Conservation (phyloP, 1,284 basidiomycete species). For the Puccinia novopanici region DNA sequence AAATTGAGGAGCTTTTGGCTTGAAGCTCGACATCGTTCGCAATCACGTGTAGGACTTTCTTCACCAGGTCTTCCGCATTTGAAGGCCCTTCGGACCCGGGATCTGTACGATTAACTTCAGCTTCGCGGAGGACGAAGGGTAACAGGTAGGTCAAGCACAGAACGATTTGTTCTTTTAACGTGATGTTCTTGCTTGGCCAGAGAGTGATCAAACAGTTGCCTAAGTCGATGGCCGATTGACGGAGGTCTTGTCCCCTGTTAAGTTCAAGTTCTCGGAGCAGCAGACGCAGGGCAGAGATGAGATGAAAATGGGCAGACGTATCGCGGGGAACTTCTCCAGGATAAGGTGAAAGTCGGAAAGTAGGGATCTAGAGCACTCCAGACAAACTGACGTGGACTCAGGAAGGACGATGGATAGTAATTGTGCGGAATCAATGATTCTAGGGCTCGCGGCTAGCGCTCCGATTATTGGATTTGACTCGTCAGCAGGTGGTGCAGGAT, state of each 20-base stretch:
- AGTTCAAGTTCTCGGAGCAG: conserved; percentile 45
- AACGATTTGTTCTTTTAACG: conserved; percentile 40
- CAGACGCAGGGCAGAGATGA: conserved; percentile 31
- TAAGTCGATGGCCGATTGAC: conserved; percentile 27
- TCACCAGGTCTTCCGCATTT: conserved; percentile 17
- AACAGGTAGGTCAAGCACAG: conserved; percentile 37
- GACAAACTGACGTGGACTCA: conserved; percentile 25
- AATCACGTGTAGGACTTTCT: conserved; percentile 18
- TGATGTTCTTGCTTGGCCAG: conserved; percentile 39
- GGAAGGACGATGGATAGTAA: conserved; percentile 35
- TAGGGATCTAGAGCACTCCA: conserved; percentile 35
- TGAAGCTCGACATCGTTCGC: conserved; percentile 27
- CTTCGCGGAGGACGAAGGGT: conserved; percentile 36
- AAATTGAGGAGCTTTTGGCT: conserved; percentile 10
- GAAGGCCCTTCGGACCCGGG: background rate
- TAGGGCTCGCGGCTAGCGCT: conserved; percentile 12
- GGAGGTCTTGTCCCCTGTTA: conserved; percentile 33
- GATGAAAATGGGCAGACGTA: conserved; percentile 46
- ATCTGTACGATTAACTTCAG: background rate
- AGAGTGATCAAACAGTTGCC: conserved; percentile 20
- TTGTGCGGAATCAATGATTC: conserved; percentile 36
- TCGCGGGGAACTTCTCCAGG: conserved; percentile 38
- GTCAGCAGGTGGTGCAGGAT: background rate
- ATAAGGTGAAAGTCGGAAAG: conserved; percentile 26
- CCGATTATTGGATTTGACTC: background rate